Evolutionary conservation across 257 asterid species (phyloP).

Genomic region (Eustoma russellianum): DNA sequence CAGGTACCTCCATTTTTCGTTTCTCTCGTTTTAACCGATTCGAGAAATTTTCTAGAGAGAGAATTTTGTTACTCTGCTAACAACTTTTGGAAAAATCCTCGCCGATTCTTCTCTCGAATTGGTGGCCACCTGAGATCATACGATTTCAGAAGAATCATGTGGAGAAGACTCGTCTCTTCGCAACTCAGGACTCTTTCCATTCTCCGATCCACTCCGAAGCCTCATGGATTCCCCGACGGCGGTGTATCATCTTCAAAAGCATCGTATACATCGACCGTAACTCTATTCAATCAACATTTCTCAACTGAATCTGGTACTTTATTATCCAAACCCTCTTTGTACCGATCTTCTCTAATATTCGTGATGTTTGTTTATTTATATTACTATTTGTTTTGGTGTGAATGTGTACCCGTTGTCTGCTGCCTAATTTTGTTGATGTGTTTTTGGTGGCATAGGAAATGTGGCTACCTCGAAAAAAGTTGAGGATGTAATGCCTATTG

Average conservation of each 20-base stretch:
- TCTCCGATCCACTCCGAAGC: conserved; percentile 41
- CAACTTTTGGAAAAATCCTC: no score
- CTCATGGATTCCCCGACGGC: conserved; percentile 29
- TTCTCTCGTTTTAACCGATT: not conserved
- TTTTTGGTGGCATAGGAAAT: conserved; percentile 22
- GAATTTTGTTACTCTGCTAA: no score
- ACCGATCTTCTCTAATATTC: conserved; percentile 2
- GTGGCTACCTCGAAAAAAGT: conserved; percentile 40
- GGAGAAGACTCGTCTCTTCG: conserved; percentile 50
- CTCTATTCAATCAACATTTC: conserved; percentile 38
- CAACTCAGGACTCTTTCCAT: conserved; percentile 40
- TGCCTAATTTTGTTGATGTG: not conserved
- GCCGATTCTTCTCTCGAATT: no score
- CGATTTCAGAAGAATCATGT: conserved; percentile 40
- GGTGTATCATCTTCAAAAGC: conserved; percentile 19
- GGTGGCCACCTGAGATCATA: conserved; percentile 54
- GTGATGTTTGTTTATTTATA: not conserved
- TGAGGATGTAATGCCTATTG: conserved; percentile 92
- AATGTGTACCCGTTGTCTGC: not conserved
- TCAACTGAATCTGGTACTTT: conserved; percentile 49
- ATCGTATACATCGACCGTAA: conserved; percentile 25
- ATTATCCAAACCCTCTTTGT: not conserved
- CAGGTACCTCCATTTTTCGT: not conserved
- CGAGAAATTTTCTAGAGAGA: conserved; percentile 4
- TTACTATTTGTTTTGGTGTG: not conserved